These are phyloP conservation scores for Tolypocladium pustulatum DNA, from an alignment of 2,329 filamentous ascomycete genomes.

Conservation along the genomic window DNA sequence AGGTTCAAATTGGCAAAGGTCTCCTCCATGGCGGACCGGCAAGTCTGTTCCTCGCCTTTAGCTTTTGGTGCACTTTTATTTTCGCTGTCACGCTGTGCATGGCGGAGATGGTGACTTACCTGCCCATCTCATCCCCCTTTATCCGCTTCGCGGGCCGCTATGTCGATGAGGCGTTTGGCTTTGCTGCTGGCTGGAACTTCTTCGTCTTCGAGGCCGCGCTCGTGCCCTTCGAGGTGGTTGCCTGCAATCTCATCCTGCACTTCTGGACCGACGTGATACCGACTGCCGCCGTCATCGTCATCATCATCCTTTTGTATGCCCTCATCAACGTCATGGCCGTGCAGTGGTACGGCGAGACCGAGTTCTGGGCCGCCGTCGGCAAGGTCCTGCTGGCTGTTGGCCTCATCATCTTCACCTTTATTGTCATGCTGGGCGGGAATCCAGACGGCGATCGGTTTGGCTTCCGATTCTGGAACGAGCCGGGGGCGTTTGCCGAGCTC, in stretches of 20 bases:
- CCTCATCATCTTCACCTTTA: slow-evolving; percentile 66
- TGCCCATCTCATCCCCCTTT: slow-evolving; percentile 69
- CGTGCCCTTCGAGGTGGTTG: slow-evolving; percentile 58
- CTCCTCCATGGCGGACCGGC: slow-evolving; percentile 49
- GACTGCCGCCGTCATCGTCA: slow-evolving; percentile 49
- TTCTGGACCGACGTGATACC: slow-evolving; percentile 54
- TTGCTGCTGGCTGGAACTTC: slow-evolving; percentile 65
- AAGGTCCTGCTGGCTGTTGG: slow-evolving; percentile 64
- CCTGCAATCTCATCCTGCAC: slow-evolving; percentile 51
- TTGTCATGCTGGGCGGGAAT: slow-evolving; percentile 76
- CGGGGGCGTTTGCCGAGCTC: slow-evolving; percentile 59
- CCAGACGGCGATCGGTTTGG: slow-evolving; percentile 62
- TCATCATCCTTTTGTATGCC: slow-evolving; percentile 33
- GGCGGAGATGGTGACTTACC: slow-evolving; percentile 68
- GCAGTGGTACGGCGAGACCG: slow-evolving; percentile 64
- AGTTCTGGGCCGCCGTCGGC: slow-evolving; percentile 64
- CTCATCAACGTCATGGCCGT: slow-evolving; percentile 63
- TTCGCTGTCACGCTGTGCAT: slow-evolving; percentile 50
- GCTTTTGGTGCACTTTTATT: slow-evolving; percentile 51
- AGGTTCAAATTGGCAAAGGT: slow-evolving; percentile 45
- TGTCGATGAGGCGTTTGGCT: slow-evolving; percentile 65
- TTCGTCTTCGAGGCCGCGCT: slow-evolving; percentile 59
- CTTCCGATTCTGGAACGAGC: slow-evolving; percentile 56
- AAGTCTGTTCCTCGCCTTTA: slow-evolving; percentile 48
- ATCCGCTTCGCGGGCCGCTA: slow-evolving; percentile 67